Evolutionary conservation across 2,329 filamentous ascomycete genomes (phyloP).

Genomic region (Aureobasidium musti): DNA sequence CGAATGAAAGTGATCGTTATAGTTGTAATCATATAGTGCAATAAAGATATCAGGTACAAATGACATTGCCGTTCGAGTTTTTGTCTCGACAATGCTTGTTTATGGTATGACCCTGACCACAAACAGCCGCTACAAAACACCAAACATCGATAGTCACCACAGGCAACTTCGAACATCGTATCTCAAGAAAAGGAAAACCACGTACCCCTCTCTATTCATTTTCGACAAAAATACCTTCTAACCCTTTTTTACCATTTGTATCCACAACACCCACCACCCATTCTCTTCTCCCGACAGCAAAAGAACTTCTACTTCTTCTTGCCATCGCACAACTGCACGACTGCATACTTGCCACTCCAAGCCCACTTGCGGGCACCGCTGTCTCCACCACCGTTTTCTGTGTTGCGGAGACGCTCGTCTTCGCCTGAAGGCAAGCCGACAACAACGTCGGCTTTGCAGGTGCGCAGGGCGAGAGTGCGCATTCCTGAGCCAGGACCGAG

Average conservation of each 20-base stretch:
- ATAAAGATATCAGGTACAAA: too few relatives aligned
- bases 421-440: conserved; percentile 80
- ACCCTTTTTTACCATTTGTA: background rate
- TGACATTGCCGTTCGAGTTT: background rate
- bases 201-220: background rate
- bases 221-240: background rate
- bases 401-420: conserved; percentile 75
- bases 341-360: conserved; percentile 95
- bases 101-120: conserved; percentile 1
- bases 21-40: too few relatives aligned
- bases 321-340: conserved; percentile 80
- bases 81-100: background rate
- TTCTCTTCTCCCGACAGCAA: background rate
- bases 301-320: conserved; percentile 45
- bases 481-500: conserved; percentile 79
- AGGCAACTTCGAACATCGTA: background rate
- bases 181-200: background rate
- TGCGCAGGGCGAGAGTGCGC: conserved; percentile 82
- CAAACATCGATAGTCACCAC: background rate
- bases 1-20: rapidly evolving
- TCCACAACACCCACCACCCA: background rate
- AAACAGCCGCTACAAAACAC: background rate
- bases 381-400: conserved; percentile 70
- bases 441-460: conserved; percentile 95
- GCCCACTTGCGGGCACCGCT: conserved; percentile 78